Conservation (phyloP, 768 basidiomycete genomes). For the Coprinopsis strossmayeri region DNA sequence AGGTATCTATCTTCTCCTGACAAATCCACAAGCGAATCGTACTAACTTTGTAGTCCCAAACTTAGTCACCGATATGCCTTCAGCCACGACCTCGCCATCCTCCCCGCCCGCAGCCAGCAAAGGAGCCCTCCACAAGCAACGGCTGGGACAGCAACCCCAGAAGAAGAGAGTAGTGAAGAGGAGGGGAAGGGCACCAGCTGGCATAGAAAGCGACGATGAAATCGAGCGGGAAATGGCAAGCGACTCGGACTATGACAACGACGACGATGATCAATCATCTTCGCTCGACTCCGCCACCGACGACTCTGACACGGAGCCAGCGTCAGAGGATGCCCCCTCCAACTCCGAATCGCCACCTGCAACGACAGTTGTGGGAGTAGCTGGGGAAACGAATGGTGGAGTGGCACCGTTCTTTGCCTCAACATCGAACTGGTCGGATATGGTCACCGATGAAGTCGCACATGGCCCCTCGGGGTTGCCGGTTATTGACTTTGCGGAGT, state of each 20-base stretch:
- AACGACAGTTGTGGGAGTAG: slow-evolving; percentile 46
- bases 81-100: slow-evolving; percentile 29
- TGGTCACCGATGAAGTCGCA: slow-evolving; percentile 70
- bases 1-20: slow-evolving; percentile 30
- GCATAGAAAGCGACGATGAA: slow-evolving; percentile 71
- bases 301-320: slow-evolving; percentile 63
- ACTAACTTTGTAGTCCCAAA: slow-evolving; percentile 14
- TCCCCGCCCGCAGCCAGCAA: slow-evolving; percentile 26
- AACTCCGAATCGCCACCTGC: slow-evolving; percentile 62
- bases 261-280: slow-evolving; percentile 49
- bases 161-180: slow-evolving; percentile 48
- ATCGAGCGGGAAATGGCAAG: slow-evolving; percentile 64
- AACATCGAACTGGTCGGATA: slow-evolving; percentile 70
- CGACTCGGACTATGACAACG: slow-evolving; percentile 67
- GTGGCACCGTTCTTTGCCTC: slow-evolving; percentile 47
- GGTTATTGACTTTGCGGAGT: slow-evolving; percentile 75
- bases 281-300: slow-evolving; percentile 56
- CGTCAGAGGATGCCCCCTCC: slow-evolving; percentile 53
- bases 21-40: too few species aligned
- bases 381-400: slow-evolving; percentile 26
- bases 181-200: slow-evolving; percentile 53
- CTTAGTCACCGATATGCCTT: slow-evolving; percentile 37
- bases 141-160: slow-evolving; percentile 25
- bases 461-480: slow-evolving; percentile 64
- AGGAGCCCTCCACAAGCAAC: slow-evolving; percentile 24